phyloP scores from a whole-genome alignment of 768 basidiomycete genomes.

The Gautieria morchelliformis region DNA sequence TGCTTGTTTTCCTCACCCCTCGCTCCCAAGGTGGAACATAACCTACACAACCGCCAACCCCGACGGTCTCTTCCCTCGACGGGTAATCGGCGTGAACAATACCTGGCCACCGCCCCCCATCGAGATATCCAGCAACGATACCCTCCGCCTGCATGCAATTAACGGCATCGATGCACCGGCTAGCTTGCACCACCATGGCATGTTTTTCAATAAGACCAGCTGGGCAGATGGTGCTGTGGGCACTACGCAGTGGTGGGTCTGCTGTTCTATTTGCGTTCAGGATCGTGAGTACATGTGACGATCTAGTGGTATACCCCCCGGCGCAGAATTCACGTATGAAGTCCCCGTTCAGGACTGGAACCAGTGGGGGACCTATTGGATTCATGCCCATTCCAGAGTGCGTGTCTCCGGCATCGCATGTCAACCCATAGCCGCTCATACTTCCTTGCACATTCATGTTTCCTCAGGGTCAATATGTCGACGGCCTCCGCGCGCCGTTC shows the following conservation, averaged over 20 bases:
- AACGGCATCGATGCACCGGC: slow-evolving; percentile 63
- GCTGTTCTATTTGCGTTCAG: not conserved
- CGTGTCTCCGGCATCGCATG: slow-evolving; percentile 11
- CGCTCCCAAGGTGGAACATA: slow-evolving; percentile 62
- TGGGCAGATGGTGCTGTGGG: slow-evolving; percentile 87
- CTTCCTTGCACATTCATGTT: too few species aligned
- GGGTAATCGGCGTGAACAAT: slow-evolving; percentile 81
- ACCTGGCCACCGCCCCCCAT: slow-evolving; percentile 95
- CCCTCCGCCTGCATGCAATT: slow-evolving; percentile 63
- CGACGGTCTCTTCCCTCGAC: slow-evolving; percentile 68
- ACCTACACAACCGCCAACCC: slow-evolving; percentile 80
- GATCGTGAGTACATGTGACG: not conserved
- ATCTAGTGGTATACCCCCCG: slow-evolving; percentile 66
- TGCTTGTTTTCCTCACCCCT: slow-evolving; percentile 12
- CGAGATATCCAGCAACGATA: slow-evolving; percentile 60
- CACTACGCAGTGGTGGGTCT: slow-evolving; percentile 70
- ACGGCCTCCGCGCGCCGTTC: slow-evolving; percentile 84
- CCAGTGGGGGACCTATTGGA: slow-evolving; percentile 79
- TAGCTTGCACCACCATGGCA: slow-evolving; percentile 86
- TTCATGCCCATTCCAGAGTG: slow-evolving; percentile 56
- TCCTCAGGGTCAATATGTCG: slow-evolving; percentile 75
- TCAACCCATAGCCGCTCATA: not conserved
- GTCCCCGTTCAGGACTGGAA: slow-evolving; percentile 59
- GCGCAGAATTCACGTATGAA: slow-evolving; percentile 60
- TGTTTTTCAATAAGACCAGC: slow-evolving; percentile 81